These are phyloP conservation scores for Coemansia sp. DNA, from an alignment of 192 early-diverging fungal species.

Conservation along the genomic window DNA sequence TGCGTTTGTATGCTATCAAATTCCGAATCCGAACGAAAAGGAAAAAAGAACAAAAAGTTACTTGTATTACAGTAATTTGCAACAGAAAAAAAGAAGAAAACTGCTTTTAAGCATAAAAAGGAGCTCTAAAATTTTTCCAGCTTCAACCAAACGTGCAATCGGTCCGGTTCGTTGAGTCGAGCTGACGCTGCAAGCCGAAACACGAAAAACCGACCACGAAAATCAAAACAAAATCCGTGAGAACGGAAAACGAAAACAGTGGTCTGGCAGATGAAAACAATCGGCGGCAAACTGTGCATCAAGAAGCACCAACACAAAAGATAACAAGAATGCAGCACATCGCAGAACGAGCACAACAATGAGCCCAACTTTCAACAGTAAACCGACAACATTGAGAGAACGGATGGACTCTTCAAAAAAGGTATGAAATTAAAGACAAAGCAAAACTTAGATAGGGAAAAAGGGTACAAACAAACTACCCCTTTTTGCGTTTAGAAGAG, in stretches of 20 bases:
- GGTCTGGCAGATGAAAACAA: background rate
- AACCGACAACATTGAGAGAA: background rate
- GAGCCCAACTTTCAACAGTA: background rate
- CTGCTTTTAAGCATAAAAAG: background rate
- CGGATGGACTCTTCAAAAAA: background rate
- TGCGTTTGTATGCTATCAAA: background rate
- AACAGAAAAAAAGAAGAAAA: background rate
- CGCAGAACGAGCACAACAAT: too few species aligned
- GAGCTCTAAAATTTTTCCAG: background rate
- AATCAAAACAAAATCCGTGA: background rate
- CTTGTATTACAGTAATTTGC: slow-evolving; percentile 6
- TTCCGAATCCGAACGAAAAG: background rate
- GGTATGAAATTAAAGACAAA: slow-evolving; percentile 7
- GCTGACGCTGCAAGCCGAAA: background rate
- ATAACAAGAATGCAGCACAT: too few species aligned
- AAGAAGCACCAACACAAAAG: too few species aligned
- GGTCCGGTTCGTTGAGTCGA: background rate
- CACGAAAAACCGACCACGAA: background rate
- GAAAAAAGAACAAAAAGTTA: background rate
- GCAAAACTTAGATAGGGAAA: background rate
- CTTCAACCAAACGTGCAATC: background rate
- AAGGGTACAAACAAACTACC: background rate
- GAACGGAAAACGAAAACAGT: background rate
- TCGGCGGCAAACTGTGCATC: background rate
- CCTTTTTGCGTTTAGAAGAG: slow-evolving; percentile 24